These are phyloP conservation scores for Leishmania turanica DNA, from an alignment of 208 protist genomes.

Conservation along the genomic window DNA sequence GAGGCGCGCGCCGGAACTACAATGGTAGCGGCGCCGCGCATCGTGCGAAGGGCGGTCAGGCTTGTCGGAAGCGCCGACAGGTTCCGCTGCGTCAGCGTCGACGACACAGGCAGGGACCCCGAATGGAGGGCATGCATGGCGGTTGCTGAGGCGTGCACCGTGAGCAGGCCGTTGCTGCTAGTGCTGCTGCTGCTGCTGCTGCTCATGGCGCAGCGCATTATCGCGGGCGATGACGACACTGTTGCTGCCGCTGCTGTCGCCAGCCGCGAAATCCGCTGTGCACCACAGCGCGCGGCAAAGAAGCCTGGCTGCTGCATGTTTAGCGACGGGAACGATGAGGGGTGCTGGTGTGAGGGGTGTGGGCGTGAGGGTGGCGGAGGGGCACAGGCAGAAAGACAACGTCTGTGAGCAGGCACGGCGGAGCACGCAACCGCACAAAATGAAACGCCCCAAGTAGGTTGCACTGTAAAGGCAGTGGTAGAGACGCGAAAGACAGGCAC, in stretches of 20 bases:
- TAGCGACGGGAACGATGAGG: not conserved
- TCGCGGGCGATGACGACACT: not conserved
- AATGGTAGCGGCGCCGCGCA: not conserved
- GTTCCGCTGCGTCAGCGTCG: not conserved
- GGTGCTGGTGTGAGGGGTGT: not conserved
- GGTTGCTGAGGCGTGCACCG: not conserved
- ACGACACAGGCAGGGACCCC: not conserved
- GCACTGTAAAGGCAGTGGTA: not conserved
- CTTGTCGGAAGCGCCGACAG: not conserved
- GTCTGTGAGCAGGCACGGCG: not conserved
- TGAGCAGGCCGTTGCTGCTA: not conserved
- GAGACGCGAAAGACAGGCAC: not conserved
- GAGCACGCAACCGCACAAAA: not conserved
- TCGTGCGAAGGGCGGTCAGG: not conserved
- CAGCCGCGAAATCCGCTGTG: conserved; percentile 12
- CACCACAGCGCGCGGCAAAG: not conserved
- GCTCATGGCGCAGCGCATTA: not conserved
- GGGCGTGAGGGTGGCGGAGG: too few species aligned
- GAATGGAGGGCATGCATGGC: not conserved
- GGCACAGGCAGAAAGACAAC: not conserved
- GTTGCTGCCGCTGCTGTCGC: not conserved
- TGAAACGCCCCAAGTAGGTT: not conserved
- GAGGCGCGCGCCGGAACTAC: conserved; percentile 1
- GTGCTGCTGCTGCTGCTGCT: not conserved
- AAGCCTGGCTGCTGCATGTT: conserved; percentile 10